Conservation (phyloP, 352 stramenopile species). For the Halophytophthora polymorphica region DNA sequence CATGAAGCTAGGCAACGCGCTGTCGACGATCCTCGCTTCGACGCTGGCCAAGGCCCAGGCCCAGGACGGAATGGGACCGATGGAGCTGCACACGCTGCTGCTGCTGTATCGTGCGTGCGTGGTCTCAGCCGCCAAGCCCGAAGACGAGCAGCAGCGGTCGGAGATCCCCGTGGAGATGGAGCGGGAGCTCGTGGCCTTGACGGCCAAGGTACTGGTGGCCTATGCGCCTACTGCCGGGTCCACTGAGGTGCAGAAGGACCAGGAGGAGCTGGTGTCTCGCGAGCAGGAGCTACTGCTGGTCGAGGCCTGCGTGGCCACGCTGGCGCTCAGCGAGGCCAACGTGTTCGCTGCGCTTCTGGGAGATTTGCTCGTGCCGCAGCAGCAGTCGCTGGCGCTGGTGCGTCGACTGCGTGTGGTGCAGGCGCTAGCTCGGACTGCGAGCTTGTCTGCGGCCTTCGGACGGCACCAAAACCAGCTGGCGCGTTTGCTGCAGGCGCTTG, state of each 20-base stretch:
- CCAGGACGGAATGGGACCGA: slow-evolving; percentile 29
- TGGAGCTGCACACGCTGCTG: slow-evolving; percentile 59
- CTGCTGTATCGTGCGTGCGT: slow-evolving; percentile 62
- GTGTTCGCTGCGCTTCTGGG: slow-evolving; percentile 25
- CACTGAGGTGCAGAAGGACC: slow-evolving; percentile 7
- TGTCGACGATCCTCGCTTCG: slow-evolving; percentile 67
- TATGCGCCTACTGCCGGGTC: slow-evolving; percentile 3
- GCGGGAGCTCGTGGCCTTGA: slow-evolving; percentile 23
- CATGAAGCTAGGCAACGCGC: slow-evolving; percentile 66
- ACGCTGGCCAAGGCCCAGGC: slow-evolving; percentile 47
- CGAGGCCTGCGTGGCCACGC: slow-evolving; percentile 25
- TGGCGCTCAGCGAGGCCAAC: slow-evolving; percentile 20
- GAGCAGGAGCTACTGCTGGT: slow-evolving; percentile 23
- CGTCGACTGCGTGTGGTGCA: slow-evolving; percentile 40
- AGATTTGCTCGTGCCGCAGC: slow-evolving; percentile 17
- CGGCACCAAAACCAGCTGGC: slow-evolving; percentile 30
- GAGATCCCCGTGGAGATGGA: slow-evolving; percentile 56
- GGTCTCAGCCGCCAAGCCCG: slow-evolving; percentile 25
- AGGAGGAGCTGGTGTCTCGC: slow-evolving; percentile 11
- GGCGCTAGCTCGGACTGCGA: slow-evolving; percentile 39
- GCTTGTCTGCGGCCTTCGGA: slow-evolving; percentile 32
- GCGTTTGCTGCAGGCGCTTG: slow-evolving; percentile 22
- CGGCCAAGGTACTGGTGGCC: slow-evolving; percentile 15
- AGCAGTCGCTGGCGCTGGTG: slow-evolving; percentile 8
- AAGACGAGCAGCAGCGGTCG: slow-evolving; percentile 18